Percentiles rank a stretch among this genome's conserved stretches.
Evolutionary conservation across 1,284 basidiomycete species (phyloP).

Genomic region (Thelephora terrestris): DNA sequence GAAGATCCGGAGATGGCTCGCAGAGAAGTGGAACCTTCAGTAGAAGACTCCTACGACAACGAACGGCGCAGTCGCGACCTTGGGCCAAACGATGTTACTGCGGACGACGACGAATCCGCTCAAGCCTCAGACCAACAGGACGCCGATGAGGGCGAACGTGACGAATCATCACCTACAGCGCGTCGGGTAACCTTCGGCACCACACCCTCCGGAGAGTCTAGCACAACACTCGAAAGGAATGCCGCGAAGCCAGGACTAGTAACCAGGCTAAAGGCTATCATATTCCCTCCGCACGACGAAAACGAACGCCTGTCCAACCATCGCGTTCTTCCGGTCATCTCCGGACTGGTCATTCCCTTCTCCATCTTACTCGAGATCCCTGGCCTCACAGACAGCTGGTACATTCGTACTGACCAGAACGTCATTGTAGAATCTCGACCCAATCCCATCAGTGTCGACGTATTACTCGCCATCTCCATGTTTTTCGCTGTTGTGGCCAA

Average conservation of each 20-base stretch:
- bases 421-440: conserved; percentile 35
- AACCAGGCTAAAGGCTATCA: conserved; percentile 14
- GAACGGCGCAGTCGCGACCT: no score
- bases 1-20: conserved; percentile 5
- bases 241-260: conserved; percentile 6
- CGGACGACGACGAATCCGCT: conserved; percentile 1
- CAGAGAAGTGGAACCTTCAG: not conserved
- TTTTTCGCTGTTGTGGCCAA: conserved; percentile 64
- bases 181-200: conserved; percentile 1
- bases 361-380: conserved; percentile 75
- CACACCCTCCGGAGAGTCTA: not conserved
- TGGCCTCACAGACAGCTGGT: conserved; percentile 62
- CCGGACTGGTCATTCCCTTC: conserved; percentile 66
- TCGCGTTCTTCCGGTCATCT: conserved; percentile 53
- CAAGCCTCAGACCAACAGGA: conserved; percentile 1
- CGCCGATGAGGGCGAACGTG: conserved; percentile 5
- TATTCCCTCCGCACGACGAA: conserved; percentile 18
- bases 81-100: no score
- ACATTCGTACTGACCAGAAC: conserved; percentile 43
- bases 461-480: conserved; percentile 62
- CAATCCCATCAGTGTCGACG: conserved; percentile 51
- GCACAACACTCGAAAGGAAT: not conserved
- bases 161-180: conserved; percentile 5
- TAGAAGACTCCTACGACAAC: no score
- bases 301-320: conserved; percentile 30